These are phyloP conservation scores for Melampsora larici-populina DNA, from an alignment of 1,284 basidiomycete species.

Conservation along the genomic window DNA sequence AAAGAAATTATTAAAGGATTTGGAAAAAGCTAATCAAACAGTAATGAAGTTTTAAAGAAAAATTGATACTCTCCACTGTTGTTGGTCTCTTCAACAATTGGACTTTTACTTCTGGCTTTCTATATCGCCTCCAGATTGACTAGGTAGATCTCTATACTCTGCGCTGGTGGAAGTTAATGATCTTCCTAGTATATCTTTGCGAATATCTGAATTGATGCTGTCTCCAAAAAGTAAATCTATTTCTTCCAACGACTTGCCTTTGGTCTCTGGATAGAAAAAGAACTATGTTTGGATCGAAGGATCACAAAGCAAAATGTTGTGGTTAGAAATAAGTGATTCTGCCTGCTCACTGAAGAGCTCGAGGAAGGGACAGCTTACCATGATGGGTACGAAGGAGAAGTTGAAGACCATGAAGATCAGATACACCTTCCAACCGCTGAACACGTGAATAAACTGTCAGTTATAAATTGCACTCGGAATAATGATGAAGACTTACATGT, in stretches of 20 bases:
- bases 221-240: slow-evolving; percentile 42
- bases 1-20: too few species aligned
- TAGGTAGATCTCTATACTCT: neutral
- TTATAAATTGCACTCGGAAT: slow-evolving; percentile 48
- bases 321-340: neutral
- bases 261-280: slow-evolving; percentile 47
- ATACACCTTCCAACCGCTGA: slow-evolving; percentile 51
- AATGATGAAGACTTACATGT: slow-evolving; percentile 45
- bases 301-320: neutral
- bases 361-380: slow-evolving; percentile 18
- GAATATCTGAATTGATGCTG: slow-evolving; percentile 16
- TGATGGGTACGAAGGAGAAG: slow-evolving; percentile 44
- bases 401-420: slow-evolving; percentile 48
- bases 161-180: neutral
- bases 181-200: neutral
- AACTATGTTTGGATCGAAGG: slow-evolving; percentile 10
- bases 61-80: too few species aligned
- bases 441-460: neutral
- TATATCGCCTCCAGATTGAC: neutral
- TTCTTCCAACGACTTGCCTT: slow-evolving; percentile 44
- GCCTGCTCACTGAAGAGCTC: too few species aligned
- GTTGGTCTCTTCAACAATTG: too few species aligned
- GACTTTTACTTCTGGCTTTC: neutral
- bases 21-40: too few species aligned
- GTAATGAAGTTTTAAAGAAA: too few species aligned